phyloP scores from a whole-genome alignment of 2,329 filamentous ascomycete genomes.

The Sporothrix protearum region DNA sequence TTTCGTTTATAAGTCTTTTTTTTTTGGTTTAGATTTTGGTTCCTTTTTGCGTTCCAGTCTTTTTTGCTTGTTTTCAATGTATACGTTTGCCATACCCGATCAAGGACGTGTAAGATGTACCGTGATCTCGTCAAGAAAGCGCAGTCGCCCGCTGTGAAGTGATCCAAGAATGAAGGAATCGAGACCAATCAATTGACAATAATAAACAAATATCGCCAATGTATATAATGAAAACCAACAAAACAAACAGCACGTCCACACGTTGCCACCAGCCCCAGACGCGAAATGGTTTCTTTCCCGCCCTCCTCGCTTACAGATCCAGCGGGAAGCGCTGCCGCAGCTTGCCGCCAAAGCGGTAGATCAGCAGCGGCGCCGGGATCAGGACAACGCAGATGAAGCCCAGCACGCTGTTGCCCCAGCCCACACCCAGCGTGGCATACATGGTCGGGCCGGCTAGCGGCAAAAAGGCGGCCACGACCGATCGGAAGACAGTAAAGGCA shows the following conservation, averaged over 20 bases:
- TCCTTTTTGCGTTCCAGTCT: neutral
- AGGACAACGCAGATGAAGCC: constrained; percentile 48
- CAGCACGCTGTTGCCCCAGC: constrained; percentile 38
- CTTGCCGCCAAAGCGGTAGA: constrained; percentile 49
- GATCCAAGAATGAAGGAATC: neutral
- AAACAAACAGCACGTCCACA: neutral
- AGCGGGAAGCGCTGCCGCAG: constrained; percentile 27
- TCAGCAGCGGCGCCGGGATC: constrained; percentile 51
- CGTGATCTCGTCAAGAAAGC: neutral
- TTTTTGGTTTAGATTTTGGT: neutral
- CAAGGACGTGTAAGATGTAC: neutral
- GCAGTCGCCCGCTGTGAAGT: neutral
- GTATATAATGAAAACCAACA: neutral
- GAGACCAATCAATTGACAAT: too few species aligned
- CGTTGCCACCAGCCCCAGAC: neutral
- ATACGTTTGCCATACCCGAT: too few species aligned
- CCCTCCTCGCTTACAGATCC: constrained; percentile 4
- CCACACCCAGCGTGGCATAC: constrained; percentile 55
- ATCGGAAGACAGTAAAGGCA: constrained; percentile 56
- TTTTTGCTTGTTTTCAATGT: neutral
- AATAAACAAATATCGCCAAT: neutral
- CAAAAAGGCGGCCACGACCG: constrained; percentile 53
- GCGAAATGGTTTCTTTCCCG: too few species aligned
- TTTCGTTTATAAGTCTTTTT: neutral
- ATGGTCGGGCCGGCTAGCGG: constrained; percentile 55